These are phyloP conservation scores for Echites panduratus DNA, from an alignment of 257 asterid species.

Conservation along the genomic window DNA sequence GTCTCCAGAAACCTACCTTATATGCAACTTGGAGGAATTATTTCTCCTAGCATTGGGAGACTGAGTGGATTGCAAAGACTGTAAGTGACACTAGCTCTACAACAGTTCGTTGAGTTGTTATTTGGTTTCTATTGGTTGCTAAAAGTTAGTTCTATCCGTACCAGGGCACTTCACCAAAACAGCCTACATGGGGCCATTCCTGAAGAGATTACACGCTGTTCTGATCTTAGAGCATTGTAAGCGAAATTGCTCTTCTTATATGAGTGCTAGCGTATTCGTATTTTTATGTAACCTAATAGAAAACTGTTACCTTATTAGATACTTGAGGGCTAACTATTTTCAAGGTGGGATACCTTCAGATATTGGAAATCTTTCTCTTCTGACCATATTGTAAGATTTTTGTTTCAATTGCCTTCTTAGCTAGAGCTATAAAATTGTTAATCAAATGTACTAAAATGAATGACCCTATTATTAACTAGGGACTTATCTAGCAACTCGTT, in stretches of 20 bases:
- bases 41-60: constrained; percentile 77
- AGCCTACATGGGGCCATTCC: constrained; percentile 83
- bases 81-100: constrained; percentile 41
- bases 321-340: constrained; percentile 73
- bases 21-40: constrained; percentile 80
- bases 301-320: constrained; percentile 30
- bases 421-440: not conserved
- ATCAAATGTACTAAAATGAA: constrained; percentile 5
- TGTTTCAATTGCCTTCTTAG: not conserved
- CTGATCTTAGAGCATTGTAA: constrained; percentile 89
- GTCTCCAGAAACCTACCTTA: constrained; percentile 68
- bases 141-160: not conserved
- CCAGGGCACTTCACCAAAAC: constrained; percentile 93
- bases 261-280: not conserved
- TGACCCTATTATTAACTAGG: constrained; percentile 28
- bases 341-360: constrained; percentile 92
- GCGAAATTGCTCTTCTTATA: constrained; percentile 18
- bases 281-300: not conserved
- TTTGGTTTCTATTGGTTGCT: not conserved
- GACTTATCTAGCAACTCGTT: constrained; percentile 90
- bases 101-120: not conserved
- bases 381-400: constrained; percentile 72
- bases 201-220: constrained; percentile 58
- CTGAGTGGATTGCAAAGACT: constrained; percentile 70
- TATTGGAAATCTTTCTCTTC: constrained; percentile 71